Percentiles rank a stretch among this genome's conserved stretches.
phyloP scores from a whole-genome alignment of 768 basidiomycete genomes.

The Hortiboletus campestris region DNA sequence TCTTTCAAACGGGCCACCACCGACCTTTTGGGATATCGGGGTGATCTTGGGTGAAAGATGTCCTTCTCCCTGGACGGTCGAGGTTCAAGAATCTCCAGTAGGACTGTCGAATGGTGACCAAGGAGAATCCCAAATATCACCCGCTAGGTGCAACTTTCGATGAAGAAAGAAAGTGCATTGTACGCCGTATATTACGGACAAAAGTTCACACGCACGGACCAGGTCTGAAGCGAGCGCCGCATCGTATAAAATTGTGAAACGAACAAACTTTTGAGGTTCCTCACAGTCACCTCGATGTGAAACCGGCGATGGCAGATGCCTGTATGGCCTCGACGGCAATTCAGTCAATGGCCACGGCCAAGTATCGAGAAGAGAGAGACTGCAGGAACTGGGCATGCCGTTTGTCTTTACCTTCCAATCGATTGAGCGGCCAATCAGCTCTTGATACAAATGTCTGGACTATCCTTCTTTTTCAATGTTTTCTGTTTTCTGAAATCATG shows the following conservation, averaged over 20 bases:
- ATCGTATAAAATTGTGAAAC: conserved; percentile 30
- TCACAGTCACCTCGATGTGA: conserved; percentile 44
- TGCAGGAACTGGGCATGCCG: conserved; percentile 71
- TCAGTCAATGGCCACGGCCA: conserved; percentile 16
- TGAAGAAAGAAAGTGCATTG: conserved; percentile 10
- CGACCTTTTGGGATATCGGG: conserved; percentile 43
- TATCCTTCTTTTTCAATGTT: neutral
- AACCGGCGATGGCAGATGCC: conserved; percentile 30
- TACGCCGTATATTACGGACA: conserved; percentile 4
- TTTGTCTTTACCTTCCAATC: conserved; percentile 42
- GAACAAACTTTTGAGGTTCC: conserved; percentile 14
- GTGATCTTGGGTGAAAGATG: conserved; percentile 69
- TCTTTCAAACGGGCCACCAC: conserved; percentile 66
- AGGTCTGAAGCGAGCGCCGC: conserved; percentile 10
- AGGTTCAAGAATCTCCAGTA: conserved; percentile 56
- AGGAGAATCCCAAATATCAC: conserved; percentile 69
- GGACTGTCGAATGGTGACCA: conserved; percentile 9
- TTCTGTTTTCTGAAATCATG: neutral
- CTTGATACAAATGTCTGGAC: conserved; percentile 41
- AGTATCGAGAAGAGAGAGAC: conserved; percentile 48
- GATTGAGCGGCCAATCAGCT: conserved; percentile 72
- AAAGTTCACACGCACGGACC: conserved; percentile 55
- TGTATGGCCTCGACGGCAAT: conserved; percentile 25
- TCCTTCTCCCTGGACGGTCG: conserved; percentile 54
- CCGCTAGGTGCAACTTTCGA: conserved; percentile 73